These are phyloP conservation scores for Penicillium corylophilum DNA, from an alignment of 2,329 filamentous ascomycete genomes.

Conservation along the genomic window DNA sequence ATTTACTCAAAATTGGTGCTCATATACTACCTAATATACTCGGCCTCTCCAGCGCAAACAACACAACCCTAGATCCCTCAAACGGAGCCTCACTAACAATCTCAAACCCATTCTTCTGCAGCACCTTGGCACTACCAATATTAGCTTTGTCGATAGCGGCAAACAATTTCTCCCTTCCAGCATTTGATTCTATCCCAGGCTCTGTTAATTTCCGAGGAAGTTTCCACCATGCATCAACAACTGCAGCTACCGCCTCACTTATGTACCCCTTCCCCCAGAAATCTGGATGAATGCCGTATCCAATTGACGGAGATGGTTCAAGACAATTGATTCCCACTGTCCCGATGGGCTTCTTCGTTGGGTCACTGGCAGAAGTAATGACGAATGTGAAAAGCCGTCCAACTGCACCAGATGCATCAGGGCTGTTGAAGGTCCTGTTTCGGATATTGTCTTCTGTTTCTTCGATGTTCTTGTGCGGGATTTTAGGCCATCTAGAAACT, in stretches of 20 bases:
- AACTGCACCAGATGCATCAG: constrained; percentile 19
- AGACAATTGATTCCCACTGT: constrained; percentile 20
- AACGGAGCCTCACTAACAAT: constrained; percentile 10
- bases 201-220: constrained; percentile 9
- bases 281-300: constrained; percentile 26
- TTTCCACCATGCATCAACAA: constrained; percentile 26
- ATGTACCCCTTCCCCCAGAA: constrained; percentile 26
- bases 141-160: constrained; percentile 20
- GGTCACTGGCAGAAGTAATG: constrained; percentile 13
- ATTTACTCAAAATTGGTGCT: no score
- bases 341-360: constrained; percentile 18
- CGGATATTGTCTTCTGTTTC: constrained; percentile 16
- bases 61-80: constrained; percentile 18
- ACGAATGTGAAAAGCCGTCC: constrained; percentile 22
- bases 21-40: background rate
- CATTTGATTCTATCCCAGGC: background rate
- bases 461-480: constrained; percentile 11
- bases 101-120: constrained; percentile 18
- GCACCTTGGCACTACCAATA: constrained; percentile 20
- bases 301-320: constrained; percentile 18
- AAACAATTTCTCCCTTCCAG: constrained; percentile 15
- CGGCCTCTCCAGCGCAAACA: constrained; percentile 11
- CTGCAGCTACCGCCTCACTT: constrained; percentile 23
- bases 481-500: constrained; percentile 10
- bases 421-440: constrained; percentile 16